Evolutionary conservation across 768 basidiomycete species (phyloP), one percentile per base, ranked within the genome.

Genomic region (Hemileccinum rubropunctum): DNA sequence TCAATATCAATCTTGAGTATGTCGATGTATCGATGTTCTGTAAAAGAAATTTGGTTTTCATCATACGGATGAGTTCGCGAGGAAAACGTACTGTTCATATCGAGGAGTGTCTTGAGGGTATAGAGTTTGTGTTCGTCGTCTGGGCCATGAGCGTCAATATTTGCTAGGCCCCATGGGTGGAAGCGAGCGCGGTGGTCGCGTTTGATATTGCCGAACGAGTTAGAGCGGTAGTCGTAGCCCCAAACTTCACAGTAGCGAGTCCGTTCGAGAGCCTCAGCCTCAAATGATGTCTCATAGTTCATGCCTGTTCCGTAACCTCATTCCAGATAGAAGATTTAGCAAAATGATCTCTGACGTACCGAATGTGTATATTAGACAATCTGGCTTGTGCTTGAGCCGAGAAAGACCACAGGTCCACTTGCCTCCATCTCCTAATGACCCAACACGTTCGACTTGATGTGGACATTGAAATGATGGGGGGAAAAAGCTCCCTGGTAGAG

Each of bases 321-420:
- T 27, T 47, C 35, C 4, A 42, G 23, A 44, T 10, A 23, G 11
- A 14, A 40, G 28, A 30, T 10, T 4, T 18, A 20, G 35, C 38
- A 26, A 37, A 4, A 32, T 1, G 18, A 1, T 14, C 34, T 47
- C 6, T 37, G 37, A 42, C 59, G 57, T 58, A 82, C 82, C 84
- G 45, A 85, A 73, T 3, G 82, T 80, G 54, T 86, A 86, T 45
- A 86, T 67, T 41, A 84, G 63, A 58, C 84, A 84, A 41, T 79
- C 71, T 18, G 64, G 66, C 63, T 84, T 83, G 44, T 76, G 68
- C 45, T 69, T 68, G 6, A 86, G 65, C 3, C 78, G 72, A 20
- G 78, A 79, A 21, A 85, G 59, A 2, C 85, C 85, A 57, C 85
- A 86, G 14, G 82, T 73, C 80, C 82, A 86, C 66, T 86, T 86